Evolutionary conservation across 2,329 filamentous ascomycete species (phyloP).

Genomic region (Claviceps cyperi): DNA sequence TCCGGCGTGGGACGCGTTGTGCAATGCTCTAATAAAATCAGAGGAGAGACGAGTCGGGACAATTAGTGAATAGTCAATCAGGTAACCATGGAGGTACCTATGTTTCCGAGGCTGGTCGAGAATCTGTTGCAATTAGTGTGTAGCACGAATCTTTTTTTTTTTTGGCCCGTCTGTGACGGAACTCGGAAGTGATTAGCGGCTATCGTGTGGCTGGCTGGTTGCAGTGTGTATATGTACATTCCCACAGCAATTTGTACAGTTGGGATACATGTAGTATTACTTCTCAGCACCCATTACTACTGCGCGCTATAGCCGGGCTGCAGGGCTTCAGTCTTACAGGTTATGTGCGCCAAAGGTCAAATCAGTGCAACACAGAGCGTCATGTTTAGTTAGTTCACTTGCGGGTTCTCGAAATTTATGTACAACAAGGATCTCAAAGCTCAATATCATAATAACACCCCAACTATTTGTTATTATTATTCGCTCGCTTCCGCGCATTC

Average conservation of each 20-base stretch:
- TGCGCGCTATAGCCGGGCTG: too few species aligned
- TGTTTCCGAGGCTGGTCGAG: too few species aligned
- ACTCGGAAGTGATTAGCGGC: neutral
- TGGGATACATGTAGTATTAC: neutral
- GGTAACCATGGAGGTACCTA: too few species aligned
- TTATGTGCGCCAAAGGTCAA: too few species aligned
- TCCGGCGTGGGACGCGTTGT: neutral
- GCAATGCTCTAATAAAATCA: neutral
- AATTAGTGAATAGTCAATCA: too few species aligned
- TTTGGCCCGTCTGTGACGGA: too few species aligned
- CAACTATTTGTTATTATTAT: constrained; percentile 32
- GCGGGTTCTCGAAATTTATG: neutral
- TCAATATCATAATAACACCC: neutral
- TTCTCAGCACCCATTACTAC: too few species aligned
- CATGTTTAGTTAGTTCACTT: neutral
- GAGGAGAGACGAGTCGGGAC: neutral
- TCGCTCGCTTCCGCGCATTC: constrained; percentile 53
- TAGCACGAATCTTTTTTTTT: neutral
- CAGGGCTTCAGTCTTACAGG: too few species aligned
- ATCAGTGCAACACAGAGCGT: neutral
- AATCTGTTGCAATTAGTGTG: neutral
- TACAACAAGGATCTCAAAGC: neutral
- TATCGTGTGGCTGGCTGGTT: constrained; percentile 4
- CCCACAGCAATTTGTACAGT: neutral
- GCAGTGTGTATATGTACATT: neutral